A percentile compares a stretch with the other conserved stretches of the same genome.
Conservation (phyloP, 306 rosid species). For the Vachellia collinsii region DNA sequence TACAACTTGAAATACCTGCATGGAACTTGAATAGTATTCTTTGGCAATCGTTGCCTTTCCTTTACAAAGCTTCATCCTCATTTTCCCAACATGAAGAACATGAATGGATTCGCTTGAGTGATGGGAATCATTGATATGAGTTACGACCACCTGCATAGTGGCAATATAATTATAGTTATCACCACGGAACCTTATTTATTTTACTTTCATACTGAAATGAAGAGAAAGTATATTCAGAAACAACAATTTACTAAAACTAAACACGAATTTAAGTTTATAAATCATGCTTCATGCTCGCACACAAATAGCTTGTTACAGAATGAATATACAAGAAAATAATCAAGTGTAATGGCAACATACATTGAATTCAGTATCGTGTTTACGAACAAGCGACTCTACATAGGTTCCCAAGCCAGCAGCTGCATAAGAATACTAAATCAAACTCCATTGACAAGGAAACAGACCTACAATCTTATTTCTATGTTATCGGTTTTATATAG, state of each 20-base stretch:
- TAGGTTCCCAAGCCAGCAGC: conserved; percentile 97
- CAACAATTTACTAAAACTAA: neutral
- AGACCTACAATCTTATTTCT: neutral
- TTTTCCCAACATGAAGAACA: conserved; percentile 79
- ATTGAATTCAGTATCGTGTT: conserved; percentile 81
- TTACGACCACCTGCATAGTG: conserved; percentile 73
- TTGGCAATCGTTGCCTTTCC: conserved; percentile 70
- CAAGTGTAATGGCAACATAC: conserved; percentile 50
- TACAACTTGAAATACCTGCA: conserved; percentile 68
- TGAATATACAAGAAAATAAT: conserved; percentile 8
- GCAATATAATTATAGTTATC: neutral
- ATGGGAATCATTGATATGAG: conserved; percentile 74
- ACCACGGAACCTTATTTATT: neutral
- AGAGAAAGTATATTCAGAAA: neutral
- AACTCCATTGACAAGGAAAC: conserved; percentile 4
- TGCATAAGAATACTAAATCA: conserved; percentile 41
- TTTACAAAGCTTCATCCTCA: conserved; percentile 87
- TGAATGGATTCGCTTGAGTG: conserved; percentile 76
- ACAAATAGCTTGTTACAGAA: neutral
- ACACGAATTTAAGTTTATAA: neutral
- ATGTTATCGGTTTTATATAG: neutral
- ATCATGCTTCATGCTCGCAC: conserved; percentile 13
- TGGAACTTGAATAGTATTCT: conserved; percentile 80
- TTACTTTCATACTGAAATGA: neutral
- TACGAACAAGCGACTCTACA: conserved; percentile 91